Conservation (phyloP, 257 asterid species). For the Petunia axillaris region DNA sequence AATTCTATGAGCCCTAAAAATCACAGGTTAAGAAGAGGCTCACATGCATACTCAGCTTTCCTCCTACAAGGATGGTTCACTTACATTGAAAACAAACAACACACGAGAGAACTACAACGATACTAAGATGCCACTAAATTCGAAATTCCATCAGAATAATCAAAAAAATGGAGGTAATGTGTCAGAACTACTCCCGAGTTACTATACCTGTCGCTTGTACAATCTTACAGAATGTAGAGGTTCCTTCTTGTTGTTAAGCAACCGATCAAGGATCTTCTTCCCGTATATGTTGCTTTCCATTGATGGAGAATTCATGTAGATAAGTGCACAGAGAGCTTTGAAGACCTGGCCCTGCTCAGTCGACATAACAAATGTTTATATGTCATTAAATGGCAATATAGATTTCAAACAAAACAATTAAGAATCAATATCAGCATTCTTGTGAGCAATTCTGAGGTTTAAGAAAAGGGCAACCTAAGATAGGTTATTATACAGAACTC, state of each 20-base stretch:
- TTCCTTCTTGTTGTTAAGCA: conserved; percentile 39
- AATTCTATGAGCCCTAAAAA: not conserved
- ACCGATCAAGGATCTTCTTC: conserved; percentile 61
- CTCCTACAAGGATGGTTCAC: conserved; percentile 8
- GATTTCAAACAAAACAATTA: not conserved
- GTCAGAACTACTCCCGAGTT: not conserved
- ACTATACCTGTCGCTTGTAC: conserved; percentile 25
- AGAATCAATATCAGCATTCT: not conserved
- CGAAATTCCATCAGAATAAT: not conserved
- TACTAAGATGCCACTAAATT: not conserved
- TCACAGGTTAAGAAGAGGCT: not conserved
- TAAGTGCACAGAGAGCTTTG: conserved; percentile 36
- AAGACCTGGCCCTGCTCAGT: conserved; percentile 46
- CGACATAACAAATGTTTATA: not conserved
- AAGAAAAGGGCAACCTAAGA: not conserved
- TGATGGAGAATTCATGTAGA: conserved; percentile 40
- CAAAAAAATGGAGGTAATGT: not conserved
- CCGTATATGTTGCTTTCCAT: conserved; percentile 71
- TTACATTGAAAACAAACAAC: conserved; percentile 20
- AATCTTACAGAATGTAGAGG: conserved; percentile 8
- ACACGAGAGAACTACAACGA: not conserved
- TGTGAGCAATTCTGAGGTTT: not conserved
- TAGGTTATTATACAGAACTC: not conserved
- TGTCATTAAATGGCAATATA: not conserved
- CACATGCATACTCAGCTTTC: conserved; percentile 5